Evolutionary conservation across 768 basidiomycete species (phyloP), one percentile per base, ranked within the genome.

Genomic region (Daedaleopsis sinensis): DNA sequence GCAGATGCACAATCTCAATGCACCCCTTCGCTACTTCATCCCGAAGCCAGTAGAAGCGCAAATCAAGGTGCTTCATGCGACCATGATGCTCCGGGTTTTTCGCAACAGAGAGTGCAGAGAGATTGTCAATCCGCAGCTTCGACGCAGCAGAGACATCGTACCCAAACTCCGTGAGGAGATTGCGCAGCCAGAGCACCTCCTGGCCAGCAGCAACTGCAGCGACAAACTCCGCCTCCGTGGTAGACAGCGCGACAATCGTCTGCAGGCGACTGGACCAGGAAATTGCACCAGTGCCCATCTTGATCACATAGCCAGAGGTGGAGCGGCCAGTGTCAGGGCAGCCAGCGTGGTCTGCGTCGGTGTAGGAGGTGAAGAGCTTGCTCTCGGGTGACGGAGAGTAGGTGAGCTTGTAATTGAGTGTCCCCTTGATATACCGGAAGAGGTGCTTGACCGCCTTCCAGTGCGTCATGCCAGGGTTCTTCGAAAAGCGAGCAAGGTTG

Each of bases 181-280:
- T 69, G 8, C 72, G 65, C 6, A 78, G 63, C 70, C 71, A 78
- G 16, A 70, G 39, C 3, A 74, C 68, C 44, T 78, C 74, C 57
- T 71, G 67, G 19, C 68, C 61, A 4, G 76, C 73, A 44, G 70
- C 61, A 1, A 67, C 66, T 2, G 73, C 72, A 11, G 78, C 71
- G 42, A 79, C 73, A 63, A 75, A 79, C 62, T 80, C 76, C 24
- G 77, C 75, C 64, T 81, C 79, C 1, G 74, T 76, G 0, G 74
- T 78, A 8, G 78, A 80, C 3, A 74, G 64, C 0, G 79, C 70
- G n/a, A 81, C 76, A 43, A 75, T 65, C 1, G 67, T 13, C 68
- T 84, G 82, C 21, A 73, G 67, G 43, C 72, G 70, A 32, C 73
- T 76, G 9, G 44, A 56, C 80, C 80, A 82, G 21, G 60, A 67